These are phyloP conservation scores for Neurospora intermedia DNA, from an alignment of 495 filamentous ascomycete genomes.

Conservation along the genomic window DNA sequence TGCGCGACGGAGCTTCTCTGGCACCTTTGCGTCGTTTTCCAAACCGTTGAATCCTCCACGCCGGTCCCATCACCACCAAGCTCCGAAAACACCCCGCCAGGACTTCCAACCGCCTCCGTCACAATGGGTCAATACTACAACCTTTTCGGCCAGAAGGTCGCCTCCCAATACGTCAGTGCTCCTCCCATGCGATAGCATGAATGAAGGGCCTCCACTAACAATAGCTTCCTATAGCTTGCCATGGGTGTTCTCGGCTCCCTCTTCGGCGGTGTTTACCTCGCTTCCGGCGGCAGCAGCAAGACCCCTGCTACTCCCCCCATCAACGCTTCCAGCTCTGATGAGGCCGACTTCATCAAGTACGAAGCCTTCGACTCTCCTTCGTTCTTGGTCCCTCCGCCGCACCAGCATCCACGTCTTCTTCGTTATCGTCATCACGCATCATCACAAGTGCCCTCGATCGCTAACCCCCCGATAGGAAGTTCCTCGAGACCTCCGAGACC, in stretches of 20 bases:
- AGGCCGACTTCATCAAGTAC: conserved; percentile 97
- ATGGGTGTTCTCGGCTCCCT: conserved; percentile 67
- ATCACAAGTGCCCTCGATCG: neutral
- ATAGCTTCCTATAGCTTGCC: conserved; percentile 52
- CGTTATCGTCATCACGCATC: neutral
- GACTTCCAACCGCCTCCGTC: conserved; percentile 27
- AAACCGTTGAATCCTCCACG: conserved; percentile 8
- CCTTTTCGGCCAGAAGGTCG: conserved; percentile 80
- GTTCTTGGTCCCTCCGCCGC: conserved; percentile 1
- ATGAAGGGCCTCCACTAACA: neutral
- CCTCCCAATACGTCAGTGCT: conserved; percentile 79
- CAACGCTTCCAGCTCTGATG: conserved; percentile 79
- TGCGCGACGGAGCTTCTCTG: conserved; percentile 6
- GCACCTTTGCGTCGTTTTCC: conserved; percentile 17
- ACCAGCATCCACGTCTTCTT: neutral
- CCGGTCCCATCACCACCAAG: conserved; percentile 17
- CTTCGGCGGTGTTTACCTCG: conserved; percentile 45
- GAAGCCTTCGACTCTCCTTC: conserved; percentile 15
- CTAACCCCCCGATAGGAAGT: conserved; percentile 51
- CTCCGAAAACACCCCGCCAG: conserved; percentile 11
- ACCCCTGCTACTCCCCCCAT: conserved; percentile 62
- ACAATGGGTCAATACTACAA: conserved; percentile 84
- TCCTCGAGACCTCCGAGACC: conserved; percentile 60
- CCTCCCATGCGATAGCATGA: neutral
- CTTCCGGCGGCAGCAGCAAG: conserved; percentile 53